These are phyloP conservation scores for Ceratopteris richardii DNA, from an alignment of 75 land plant species.

Conservation along the genomic window DNA sequence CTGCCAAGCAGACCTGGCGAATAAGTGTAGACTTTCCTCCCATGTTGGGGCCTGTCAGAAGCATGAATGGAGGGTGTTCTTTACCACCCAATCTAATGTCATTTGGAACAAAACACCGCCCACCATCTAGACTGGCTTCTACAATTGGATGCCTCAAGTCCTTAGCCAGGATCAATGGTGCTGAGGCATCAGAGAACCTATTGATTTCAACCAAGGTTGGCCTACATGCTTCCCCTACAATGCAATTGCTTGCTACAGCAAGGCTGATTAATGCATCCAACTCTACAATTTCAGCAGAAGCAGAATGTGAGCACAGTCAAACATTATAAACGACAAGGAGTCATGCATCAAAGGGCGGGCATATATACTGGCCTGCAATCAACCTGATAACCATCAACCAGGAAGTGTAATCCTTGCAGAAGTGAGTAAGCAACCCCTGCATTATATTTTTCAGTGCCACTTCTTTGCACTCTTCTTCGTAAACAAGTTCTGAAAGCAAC, in stretches of 20 bases:
- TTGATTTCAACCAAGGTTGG: slow-evolving; percentile 34
- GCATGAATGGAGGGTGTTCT: slow-evolving; percentile 54
- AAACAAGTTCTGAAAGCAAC: slow-evolving; percentile 52
- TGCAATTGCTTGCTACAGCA: slow-evolving; percentile 54
- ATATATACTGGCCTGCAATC: slow-evolving; percentile 49
- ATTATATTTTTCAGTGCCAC: slow-evolving; percentile 60
- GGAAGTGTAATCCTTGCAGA: slow-evolving; percentile 57
- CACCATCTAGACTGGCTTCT: slow-evolving; percentile 43
- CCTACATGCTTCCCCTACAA: slow-evolving; percentile 69
- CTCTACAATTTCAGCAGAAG: slow-evolving; percentile 27
- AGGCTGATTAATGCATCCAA: slow-evolving; percentile 82
- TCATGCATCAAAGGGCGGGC: too few species aligned
- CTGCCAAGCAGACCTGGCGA: slow-evolving; percentile 92
- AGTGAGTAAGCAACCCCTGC: slow-evolving; percentile 51
- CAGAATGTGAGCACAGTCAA: too few species aligned
- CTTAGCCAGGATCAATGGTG: slow-evolving; percentile 53
- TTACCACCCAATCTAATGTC: slow-evolving; percentile 73
- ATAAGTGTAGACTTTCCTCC: slow-evolving; percentile 97
- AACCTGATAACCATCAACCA: slow-evolving; percentile 61
- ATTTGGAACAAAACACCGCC: slow-evolving; percentile 79
- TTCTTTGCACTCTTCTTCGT: slow-evolving; percentile 67
- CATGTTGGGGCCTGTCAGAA: slow-evolving; percentile 98
- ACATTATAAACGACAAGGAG: too few species aligned
- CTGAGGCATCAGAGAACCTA: not conserved
- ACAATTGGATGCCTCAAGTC: slow-evolving; percentile 75